phyloP scores from a whole-genome alignment of 2,329 filamentous ascomycete genomes.

The Colletotrichum tropicale region DNA sequence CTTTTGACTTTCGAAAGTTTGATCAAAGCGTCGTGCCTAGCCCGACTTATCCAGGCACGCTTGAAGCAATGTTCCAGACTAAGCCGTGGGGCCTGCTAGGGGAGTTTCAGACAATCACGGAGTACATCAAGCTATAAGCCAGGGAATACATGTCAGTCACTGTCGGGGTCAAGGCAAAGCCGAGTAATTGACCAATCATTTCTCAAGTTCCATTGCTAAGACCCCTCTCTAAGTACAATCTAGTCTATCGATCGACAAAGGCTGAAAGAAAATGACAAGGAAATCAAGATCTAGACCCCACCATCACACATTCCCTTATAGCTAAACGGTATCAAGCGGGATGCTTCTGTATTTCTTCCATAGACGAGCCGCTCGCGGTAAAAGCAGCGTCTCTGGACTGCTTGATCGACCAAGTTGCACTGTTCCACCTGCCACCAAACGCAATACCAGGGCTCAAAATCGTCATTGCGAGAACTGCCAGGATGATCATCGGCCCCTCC shows the following conservation, averaged over 20 bases:
- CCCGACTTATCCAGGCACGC: background rate
- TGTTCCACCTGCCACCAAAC: constrained; percentile 4
- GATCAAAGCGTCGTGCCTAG: background rate
- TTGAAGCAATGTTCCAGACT: background rate
- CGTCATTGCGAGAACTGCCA: constrained; percentile 30
- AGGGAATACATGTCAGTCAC: fast-evolving
- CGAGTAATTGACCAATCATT: background rate
- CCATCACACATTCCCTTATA: fast-evolving
- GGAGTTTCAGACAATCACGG: background rate
- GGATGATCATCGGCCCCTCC: constrained; percentile 43
- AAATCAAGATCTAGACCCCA: background rate
- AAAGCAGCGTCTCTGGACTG: background rate
- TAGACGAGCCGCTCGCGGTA: background rate
- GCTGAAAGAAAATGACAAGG: background rate
- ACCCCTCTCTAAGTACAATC: background rate
- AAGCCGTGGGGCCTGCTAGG: background rate
- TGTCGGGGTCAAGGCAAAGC: background rate
- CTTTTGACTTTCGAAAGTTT: background rate
- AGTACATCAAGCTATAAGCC: background rate
- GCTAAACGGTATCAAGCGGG: background rate
- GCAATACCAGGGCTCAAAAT: constrained; percentile 31
- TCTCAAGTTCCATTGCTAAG: background rate
- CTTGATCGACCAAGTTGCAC: background rate
- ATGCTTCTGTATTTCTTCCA: background rate
- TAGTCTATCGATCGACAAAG: background rate